Conservation (phyloP, 306 rosid species). For the Neltuma alba region DNA sequence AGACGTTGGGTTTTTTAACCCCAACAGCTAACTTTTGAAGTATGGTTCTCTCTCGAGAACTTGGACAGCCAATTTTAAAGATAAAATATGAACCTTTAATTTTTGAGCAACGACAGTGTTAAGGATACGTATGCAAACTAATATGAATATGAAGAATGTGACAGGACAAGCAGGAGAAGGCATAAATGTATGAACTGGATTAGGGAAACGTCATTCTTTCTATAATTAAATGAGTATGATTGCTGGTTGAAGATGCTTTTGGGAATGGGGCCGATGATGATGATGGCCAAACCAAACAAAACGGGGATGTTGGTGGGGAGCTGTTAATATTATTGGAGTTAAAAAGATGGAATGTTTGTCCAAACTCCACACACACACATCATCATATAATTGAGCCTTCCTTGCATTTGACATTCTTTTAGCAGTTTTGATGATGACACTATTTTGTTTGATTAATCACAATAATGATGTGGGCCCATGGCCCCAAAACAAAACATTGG, state of each 20-base stretch:
- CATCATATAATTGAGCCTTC: neutral
- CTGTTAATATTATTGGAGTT: slow-evolving; percentile 7
- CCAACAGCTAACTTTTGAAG: too few relatives aligned
- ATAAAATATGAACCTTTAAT: neutral
- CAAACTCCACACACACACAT: neutral
- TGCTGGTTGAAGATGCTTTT: slow-evolving; percentile 26
- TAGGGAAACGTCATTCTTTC: neutral
- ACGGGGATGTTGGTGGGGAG: neutral
- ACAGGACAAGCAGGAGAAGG: neutral
- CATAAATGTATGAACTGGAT: neutral
- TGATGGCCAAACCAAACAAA: neutral
- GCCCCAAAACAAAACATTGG: neutral
- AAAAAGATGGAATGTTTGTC: slow-evolving; percentile 39
- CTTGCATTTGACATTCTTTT: slow-evolving; percentile 32
- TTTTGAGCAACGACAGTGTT: neutral
- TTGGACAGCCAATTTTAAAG: too few relatives aligned
- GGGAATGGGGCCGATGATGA: slow-evolving; percentile 9
- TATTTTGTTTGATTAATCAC: slow-evolving; percentile 27
- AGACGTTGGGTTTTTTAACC: too few relatives aligned
- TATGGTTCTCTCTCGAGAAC: too few relatives aligned
- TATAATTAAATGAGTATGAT: slow-evolving; percentile 30
- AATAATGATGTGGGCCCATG: slow-evolving; percentile 26
- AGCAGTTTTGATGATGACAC: slow-evolving; percentile 29
- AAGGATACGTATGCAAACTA: neutral
- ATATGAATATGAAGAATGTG: neutral